phyloP scores from a whole-genome alignment of 2,329 filamentous ascomycete species.

The Scedosporium aurantiacum region DNA sequence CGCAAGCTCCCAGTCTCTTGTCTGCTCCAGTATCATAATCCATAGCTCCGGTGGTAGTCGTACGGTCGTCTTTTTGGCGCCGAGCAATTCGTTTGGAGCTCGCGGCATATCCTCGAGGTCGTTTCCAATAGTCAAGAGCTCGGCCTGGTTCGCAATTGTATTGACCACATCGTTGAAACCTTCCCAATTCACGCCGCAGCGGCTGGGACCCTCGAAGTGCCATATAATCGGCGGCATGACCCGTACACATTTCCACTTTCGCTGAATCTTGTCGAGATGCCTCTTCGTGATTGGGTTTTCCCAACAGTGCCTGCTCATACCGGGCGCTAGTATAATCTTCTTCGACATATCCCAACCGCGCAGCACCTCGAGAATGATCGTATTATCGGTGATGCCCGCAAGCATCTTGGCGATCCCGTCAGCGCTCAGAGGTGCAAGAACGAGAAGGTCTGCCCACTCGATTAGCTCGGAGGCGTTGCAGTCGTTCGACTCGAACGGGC shows the following conservation, averaged over 20 bases:
- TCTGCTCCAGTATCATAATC: conserved; percentile 75
- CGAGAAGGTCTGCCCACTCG: conserved; percentile 78
- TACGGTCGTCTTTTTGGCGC: conserved; percentile 20
- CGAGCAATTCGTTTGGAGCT: conserved; percentile 20
- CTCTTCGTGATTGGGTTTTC: conserved; percentile 81
- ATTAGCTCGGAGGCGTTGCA: conserved; percentile 53
- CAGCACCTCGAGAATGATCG: conserved; percentile 67
- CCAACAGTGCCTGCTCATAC: conserved; percentile 86
- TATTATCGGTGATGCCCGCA: conserved; percentile 63
- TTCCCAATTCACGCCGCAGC: conserved; percentile 44
- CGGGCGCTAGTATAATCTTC: conserved; percentile 72
- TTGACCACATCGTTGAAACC: conserved; percentile 61
- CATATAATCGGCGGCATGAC: conserved; percentile 74
- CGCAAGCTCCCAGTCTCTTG: conserved; percentile 85
- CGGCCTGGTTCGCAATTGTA: conserved; percentile 66
- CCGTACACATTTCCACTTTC: conserved; percentile 80
- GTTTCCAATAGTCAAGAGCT: conserved; percentile 61
- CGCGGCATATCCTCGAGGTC: conserved; percentile 47
- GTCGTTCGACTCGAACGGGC: conserved; percentile 12
- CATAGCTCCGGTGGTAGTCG: conserved; percentile 75
- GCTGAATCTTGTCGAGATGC: conserved; percentile 71
- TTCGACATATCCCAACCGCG: conserved; percentile 82
- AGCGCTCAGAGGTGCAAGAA: conserved; percentile 75
- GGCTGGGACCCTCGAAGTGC: conserved; percentile 53
- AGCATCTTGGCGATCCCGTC: conserved; percentile 82